Evolutionary conservation across 768 basidiomycete species (phyloP), one percentile per base, ranked within the genome.

Genomic region (Leccinum ochraceum): DNA sequence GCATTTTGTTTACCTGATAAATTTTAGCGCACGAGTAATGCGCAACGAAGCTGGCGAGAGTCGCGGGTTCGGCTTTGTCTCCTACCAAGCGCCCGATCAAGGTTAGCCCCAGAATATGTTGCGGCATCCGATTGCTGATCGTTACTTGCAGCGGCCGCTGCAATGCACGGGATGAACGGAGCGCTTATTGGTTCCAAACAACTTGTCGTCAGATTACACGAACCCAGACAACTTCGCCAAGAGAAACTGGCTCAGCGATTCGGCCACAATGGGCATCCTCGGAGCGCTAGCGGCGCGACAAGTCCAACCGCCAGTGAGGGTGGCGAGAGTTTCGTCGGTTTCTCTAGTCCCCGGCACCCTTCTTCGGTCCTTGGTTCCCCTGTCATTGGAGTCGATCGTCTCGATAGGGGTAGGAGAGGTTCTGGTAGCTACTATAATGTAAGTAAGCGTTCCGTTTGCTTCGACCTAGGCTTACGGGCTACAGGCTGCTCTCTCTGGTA

Each of bases 51-150:
- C 63, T 60, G 89, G 90, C 36, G 86, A 88, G 54, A 88, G 89
- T 75, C 87, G 91, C 65, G 89, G 94, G 10, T 96, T 95, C 70
- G 94, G 94, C 30, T 96, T 95, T 68, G 94, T 95, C 48, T 92
- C 90, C 3, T 95, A 78, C 75, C 90, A 93, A 71, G 83, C 85
- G 9, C 90, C 93, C 22, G 86, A 89, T 63, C 89, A 94, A 83
- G 92, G 92, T 89, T 63, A 14, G 68, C 28, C 7, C 56, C 53
- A 28, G 44, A 57, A 22, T 53, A 9, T 28, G 17, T 9, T 48
- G 22, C 24, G 5, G 24, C 22, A 39, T 42, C 52, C 28, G 22
- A 59, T 46, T 6, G 22, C 52, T 70, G n/a, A 59, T 44, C 26
- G 22, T 36, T 17, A 52, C 62, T 50, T 60, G 8, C 63, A 94